phyloP scores from a whole-genome alignment of 2,329 filamentous ascomycete genomes.

The Nemania diffusa region DNA sequence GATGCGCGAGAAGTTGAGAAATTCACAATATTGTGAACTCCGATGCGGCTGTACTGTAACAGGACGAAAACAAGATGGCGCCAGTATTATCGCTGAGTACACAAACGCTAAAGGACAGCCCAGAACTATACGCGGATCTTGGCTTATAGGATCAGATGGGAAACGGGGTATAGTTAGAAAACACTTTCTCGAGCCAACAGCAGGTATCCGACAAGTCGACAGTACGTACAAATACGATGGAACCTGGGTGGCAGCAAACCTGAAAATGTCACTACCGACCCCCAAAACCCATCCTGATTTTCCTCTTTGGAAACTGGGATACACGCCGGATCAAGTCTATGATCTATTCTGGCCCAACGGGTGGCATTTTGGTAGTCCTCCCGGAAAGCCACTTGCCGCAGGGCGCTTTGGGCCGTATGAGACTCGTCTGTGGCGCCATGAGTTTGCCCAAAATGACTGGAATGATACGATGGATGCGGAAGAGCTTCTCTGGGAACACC shows the following conservation, averaged over 20 bases:
- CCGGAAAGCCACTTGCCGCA: slow-evolving; percentile 54
- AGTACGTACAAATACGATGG: slow-evolving; percentile 51
- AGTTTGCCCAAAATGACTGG: slow-evolving; percentile 49
- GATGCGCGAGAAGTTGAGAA: slow-evolving; percentile 31
- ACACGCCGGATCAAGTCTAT: slow-evolving; percentile 58
- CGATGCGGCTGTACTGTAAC: slow-evolving; percentile 38
- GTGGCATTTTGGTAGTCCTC: slow-evolving; percentile 58
- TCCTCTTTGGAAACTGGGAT: slow-evolving; percentile 59
- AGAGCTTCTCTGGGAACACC: slow-evolving; percentile 47
- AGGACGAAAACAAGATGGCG: slow-evolving; percentile 30
- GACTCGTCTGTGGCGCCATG: slow-evolving; percentile 57
- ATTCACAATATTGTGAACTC: slow-evolving; percentile 38
- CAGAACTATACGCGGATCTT: slow-evolving; percentile 32
- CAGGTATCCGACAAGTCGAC: slow-evolving; percentile 52
- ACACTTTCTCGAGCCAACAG: slow-evolving; percentile 55
- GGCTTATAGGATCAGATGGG: slow-evolving; percentile 58
- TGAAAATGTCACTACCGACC: slow-evolving; percentile 56
- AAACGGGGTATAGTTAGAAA: slow-evolving; percentile 60
- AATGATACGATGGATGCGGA: slow-evolving; percentile 47
- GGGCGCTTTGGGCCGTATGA: slow-evolving; percentile 56
- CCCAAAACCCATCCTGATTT: slow-evolving; percentile 59
- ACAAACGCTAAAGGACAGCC: slow-evolving; percentile 25
- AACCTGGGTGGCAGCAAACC: slow-evolving; percentile 61
- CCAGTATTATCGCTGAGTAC: slow-evolving; percentile 32
- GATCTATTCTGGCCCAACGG: slow-evolving; percentile 58